Conservation (phyloP, 2,329 filamentous ascomycete genomes). For the Laburnicola sp. region DNA sequence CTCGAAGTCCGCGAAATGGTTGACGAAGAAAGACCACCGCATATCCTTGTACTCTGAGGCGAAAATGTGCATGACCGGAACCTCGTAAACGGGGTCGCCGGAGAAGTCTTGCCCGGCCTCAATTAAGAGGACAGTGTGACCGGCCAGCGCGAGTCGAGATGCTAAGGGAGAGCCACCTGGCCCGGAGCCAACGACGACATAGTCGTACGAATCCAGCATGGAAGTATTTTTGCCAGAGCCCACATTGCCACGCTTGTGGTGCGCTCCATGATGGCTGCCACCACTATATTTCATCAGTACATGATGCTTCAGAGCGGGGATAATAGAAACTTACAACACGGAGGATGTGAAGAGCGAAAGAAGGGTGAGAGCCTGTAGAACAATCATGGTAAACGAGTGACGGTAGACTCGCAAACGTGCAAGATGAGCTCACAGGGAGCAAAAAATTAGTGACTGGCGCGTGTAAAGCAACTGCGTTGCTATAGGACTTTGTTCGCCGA, state of each 20-base stretch:
- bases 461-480: too few species aligned
- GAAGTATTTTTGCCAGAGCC: neutral
- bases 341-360: too few species aligned
- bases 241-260: neutral
- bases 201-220: slow-evolving; percentile 53
- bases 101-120: slow-evolving; percentile 55
- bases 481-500: too few species aligned
- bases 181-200: slow-evolving; percentile 57
- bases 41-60: slow-evolving; percentile 31
- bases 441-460: too few species aligned
- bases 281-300: neutral
- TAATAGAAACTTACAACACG: too few species aligned
- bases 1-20: slow-evolving; percentile 52
- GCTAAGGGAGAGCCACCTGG: slow-evolving; percentile 22
- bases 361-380: too few species aligned
- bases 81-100: neutral
- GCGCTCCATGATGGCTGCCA: slow-evolving; percentile 5
- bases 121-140: slow-evolving; percentile 60
- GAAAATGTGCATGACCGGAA: neutral
- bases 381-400: too few species aligned
- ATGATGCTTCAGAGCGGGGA: too few species aligned
- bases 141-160: slow-evolving; percentile 44
- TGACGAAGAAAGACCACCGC: slow-evolving; percentile 65
- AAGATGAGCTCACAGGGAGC: too few species aligned
- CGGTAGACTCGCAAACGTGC: too few species aligned